Percentiles rank a stretch among this genome's conserved stretches.
These are phyloP conservation scores for Sophora flavescens DNA, from an alignment of 306 rosid species.

Conservation along the genomic window DNA sequence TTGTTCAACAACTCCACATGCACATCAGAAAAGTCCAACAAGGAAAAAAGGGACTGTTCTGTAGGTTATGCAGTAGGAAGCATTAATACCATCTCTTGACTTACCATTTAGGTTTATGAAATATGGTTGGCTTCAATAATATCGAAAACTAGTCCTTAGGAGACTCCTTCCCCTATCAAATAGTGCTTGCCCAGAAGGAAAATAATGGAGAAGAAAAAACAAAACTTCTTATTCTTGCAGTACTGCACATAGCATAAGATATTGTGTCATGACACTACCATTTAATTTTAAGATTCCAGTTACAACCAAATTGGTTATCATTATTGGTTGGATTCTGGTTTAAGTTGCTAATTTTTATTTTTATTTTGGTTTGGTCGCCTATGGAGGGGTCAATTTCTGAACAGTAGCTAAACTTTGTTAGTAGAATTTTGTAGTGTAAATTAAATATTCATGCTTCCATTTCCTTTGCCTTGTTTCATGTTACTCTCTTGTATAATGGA, in stretches of 20 bases:
- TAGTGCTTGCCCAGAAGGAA: neutral
- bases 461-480: too few relatives aligned
- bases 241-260: neutral
- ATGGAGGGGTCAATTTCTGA: conserved; percentile 51
- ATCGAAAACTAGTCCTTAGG: neutral
- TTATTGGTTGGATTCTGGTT: conserved; percentile 6
- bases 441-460: too few relatives aligned
- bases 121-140: conserved; percentile 19
- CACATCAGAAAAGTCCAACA: too few relatives aligned
- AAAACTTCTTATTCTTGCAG: neutral
- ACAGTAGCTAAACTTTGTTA: conserved; percentile 18
- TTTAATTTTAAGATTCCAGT: conserved; percentile 27
- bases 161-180: neutral
- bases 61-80: conserved; percentile 19
- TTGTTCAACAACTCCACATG: too few relatives aligned
- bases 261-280: conserved; percentile 7
- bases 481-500: too few relatives aligned
- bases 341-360: conserved; percentile 12
- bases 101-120: conserved; percentile 25
- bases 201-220: neutral
- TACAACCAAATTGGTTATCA: conserved; percentile 29
- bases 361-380: conserved; percentile 43
- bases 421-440: too few relatives aligned
- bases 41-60: conserved; percentile 29
- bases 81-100: conserved; percentile 40